Percentiles rank a stretch among this genome's conserved stretches.
phyloP scores from a whole-genome alignment of 2,329 filamentous ascomycete species.

The Xylariaceae sp. region DNA sequence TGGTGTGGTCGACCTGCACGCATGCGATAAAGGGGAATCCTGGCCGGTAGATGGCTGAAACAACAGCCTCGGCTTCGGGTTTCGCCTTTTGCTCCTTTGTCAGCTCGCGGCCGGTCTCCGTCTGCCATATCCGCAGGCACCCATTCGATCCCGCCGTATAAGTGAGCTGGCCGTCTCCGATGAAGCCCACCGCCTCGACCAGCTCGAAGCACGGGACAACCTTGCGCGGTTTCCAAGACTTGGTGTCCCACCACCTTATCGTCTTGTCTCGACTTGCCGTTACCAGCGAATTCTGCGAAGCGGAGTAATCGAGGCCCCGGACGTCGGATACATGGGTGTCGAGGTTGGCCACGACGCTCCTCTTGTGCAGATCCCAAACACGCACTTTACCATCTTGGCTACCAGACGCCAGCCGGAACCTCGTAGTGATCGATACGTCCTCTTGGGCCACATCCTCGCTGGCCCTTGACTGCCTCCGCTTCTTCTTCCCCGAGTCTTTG shows the following conservation, averaged over 20 bases:
- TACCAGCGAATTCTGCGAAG: slow-evolving; percentile 67
- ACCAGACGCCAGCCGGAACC: slow-evolving; percentile 81
- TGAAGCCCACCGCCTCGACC: slow-evolving; percentile 77
- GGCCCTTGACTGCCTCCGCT: slow-evolving; percentile 40
- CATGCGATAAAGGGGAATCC: slow-evolving; percentile 68
- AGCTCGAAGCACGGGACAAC: slow-evolving; percentile 81
- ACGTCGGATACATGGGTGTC: slow-evolving; percentile 95
- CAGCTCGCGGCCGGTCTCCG: slow-evolving; percentile 69
- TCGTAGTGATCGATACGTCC: slow-evolving; percentile 36
- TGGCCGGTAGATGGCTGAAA: slow-evolving; percentile 63
- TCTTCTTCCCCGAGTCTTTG: slow-evolving; percentile 37
- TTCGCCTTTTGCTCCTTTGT: slow-evolving; percentile 64
- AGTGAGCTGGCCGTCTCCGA: slow-evolving; percentile 63
- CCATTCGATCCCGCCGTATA: slow-evolving; percentile 85
- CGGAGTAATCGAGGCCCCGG: slow-evolving; percentile 76
- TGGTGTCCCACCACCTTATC: slow-evolving; percentile 83
- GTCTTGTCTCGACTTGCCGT: slow-evolving; percentile 92
- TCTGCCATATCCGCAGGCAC: slow-evolving; percentile 76
- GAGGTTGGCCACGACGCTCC: slow-evolving; percentile 67
- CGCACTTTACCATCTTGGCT: slow-evolving; percentile 90
- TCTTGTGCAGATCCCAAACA: slow-evolving; percentile 86
- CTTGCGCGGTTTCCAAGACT: slow-evolving; percentile 75
- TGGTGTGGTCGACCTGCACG: slow-evolving; percentile 82
- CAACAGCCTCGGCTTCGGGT: slow-evolving; percentile 60
- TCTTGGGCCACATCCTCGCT: slow-evolving; percentile 38